Evolutionary conservation across 805 yeast genomes (phyloP).

Genomic region (Hanseniaspora valbyensis): DNA sequence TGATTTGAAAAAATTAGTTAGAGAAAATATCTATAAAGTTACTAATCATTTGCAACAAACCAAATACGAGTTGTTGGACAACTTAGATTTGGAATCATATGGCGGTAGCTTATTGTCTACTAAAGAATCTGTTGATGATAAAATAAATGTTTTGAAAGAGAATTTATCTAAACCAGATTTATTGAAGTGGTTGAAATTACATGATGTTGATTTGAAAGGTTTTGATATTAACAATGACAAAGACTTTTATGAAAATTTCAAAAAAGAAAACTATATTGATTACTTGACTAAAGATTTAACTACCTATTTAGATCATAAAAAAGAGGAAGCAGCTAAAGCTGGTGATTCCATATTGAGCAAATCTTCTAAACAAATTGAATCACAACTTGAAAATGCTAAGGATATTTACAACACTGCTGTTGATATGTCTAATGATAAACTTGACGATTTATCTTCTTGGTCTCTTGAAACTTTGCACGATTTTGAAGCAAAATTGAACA

Average conservation of each 20-base stretch:
- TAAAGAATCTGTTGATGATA: conserved; percentile 20
- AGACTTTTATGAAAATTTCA: conserved; percentile 36
- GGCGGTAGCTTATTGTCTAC: conserved; percentile 17
- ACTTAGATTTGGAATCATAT: conserved; percentile 30
- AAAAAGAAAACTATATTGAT: conserved; percentile 32
- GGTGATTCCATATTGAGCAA: conserved; percentile 1
- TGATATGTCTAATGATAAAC: neutral
- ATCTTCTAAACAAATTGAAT: conserved; percentile 7
- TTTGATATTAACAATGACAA: conserved; percentile 25
- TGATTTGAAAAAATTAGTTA: conserved; percentile 37
- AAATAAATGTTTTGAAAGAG: conserved; percentile 31
- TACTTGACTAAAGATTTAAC: conserved; percentile 28
- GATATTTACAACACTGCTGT: neutral
- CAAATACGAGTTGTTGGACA: conserved; percentile 32
- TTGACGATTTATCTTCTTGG: neutral
- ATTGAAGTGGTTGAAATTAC: conserved; percentile 42
- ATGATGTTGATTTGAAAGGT: conserved; percentile 31
- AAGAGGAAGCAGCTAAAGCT: neutral
- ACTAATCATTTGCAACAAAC: conserved; percentile 32
- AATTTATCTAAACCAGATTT: conserved; percentile 46
- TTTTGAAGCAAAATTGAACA: conserved; percentile 1
- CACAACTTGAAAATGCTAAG: neutral
- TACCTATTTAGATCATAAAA: neutral
- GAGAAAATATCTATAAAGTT: conserved; percentile 37
- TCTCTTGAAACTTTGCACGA: neutral